Evolutionary conservation across 2,329 filamentous ascomycete genomes (phyloP).

Genomic region (Botrytis deweyae): DNA sequence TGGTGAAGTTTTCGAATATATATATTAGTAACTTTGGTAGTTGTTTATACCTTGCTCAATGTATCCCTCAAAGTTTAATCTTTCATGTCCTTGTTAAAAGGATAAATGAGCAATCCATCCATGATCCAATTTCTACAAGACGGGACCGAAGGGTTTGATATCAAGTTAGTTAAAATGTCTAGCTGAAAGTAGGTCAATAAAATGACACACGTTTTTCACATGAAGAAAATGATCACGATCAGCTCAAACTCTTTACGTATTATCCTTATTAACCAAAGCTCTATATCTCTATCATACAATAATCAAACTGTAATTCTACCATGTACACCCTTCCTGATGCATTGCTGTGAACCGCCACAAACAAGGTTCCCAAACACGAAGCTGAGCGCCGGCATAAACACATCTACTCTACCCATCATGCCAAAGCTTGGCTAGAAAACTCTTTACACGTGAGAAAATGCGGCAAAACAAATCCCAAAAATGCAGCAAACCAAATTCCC

Average conservation of each 20-base stretch:
- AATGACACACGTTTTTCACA: not conserved
- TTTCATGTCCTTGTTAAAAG: not conserved
- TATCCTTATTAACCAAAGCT: not conserved
- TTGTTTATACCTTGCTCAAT: slow-evolving; percentile 4
- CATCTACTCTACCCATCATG: not conserved
- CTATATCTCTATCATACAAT: not conserved
- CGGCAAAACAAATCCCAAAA: not conserved
- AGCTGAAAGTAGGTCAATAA: not conserved
- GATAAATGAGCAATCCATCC: not conserved
- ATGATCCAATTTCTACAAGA: not conserved
- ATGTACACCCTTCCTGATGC: not conserved
- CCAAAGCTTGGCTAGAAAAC: not conserved
- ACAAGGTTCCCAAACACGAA: not conserved
- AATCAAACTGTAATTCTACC: not conserved
- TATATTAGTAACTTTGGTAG: not conserved
- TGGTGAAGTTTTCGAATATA: not conserved
- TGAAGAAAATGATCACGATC: not conserved
- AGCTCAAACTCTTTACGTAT: not conserved
- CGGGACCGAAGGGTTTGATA: not conserved
- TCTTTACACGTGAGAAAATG: not conserved
- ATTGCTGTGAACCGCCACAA: not conserved
- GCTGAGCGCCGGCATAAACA: not conserved
- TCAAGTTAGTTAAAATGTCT: not conserved
- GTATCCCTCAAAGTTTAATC: not conserved
- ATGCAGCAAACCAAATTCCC: not conserved